phyloP scores from a whole-genome alignment of 164 flowering plant genomes.

The Nymphaea colorata region DNA sequence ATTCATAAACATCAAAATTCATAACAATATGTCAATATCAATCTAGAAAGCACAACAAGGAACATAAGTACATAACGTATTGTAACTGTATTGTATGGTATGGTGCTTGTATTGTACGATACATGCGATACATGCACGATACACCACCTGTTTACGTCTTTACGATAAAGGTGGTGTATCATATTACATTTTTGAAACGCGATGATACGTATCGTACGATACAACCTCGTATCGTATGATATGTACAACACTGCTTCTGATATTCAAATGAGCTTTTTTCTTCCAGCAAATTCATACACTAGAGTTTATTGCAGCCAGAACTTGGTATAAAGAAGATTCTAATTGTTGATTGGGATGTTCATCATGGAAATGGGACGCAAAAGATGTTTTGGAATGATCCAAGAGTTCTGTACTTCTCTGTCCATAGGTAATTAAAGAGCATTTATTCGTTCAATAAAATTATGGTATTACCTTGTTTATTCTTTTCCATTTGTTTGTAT shows the following conservation, averaged over 20 bases:
- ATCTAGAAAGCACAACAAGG: too few species aligned
- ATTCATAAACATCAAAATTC: too few species aligned
- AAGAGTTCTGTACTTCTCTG: constrained; percentile 91
- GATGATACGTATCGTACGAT: too few species aligned
- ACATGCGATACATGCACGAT: too few species aligned
- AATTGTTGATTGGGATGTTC: constrained; percentile 99
- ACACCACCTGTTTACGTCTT: too few species aligned
- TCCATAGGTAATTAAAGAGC: constrained; percentile 55
- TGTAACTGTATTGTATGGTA: too few species aligned
- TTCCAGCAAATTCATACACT: neutral
- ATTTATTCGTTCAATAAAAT: neutral
- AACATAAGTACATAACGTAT: too few species aligned
- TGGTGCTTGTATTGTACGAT: neutral
- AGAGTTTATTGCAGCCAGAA: constrained; percentile 39
- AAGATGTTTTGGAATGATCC: constrained; percentile 90
- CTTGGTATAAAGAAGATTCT: constrained; percentile 67
- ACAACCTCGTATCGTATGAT: neutral
- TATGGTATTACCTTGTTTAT: neutral
- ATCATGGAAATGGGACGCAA: constrained; percentile 99
- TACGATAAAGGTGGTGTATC: too few species aligned
- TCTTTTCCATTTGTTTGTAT: too few species aligned
- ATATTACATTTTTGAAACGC: too few species aligned
- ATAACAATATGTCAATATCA: too few species aligned
- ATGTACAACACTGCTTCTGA: neutral
- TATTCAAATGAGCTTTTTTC: neutral